phyloP scores from a whole-genome alignment of 108 stramenopile species.

The Cyclotella baltica region DNA sequence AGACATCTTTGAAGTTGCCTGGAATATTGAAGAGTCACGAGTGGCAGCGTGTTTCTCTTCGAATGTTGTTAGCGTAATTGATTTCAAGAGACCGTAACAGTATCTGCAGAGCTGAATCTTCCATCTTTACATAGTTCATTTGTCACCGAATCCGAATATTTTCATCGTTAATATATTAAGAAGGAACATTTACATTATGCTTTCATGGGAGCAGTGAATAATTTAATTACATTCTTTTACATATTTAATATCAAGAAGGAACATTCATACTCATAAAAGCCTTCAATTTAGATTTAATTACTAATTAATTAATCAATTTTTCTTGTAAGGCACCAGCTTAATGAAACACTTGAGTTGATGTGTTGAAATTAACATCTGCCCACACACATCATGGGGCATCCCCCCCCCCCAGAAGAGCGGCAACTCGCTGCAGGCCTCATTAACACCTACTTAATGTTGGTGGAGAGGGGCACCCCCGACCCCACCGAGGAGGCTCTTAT shows the following conservation, averaged over 20 bases:
- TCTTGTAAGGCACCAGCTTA: not conserved
- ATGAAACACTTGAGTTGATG: not conserved
- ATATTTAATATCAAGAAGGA: conserved; percentile 10
- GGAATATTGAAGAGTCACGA: conserved; percentile 92
- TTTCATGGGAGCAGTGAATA: no score
- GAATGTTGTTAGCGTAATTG: conserved; percentile 87
- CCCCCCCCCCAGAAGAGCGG: no score
- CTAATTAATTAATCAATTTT: not conserved
- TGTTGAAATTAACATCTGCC: no score
- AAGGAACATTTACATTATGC: not conserved
- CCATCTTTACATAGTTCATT: conserved; percentile 12
- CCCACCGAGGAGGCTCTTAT: no score
- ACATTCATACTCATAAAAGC: conserved; percentile 1
- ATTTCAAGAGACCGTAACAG: conserved; percentile 67
- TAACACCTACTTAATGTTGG: no score
- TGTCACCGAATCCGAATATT: not conserved
- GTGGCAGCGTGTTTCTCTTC: conserved; percentile 92
- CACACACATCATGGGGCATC: no score
- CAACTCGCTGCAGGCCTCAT: no score
- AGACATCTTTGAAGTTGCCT: conserved; percentile 94
- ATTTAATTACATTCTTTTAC: not conserved
- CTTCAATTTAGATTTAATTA: no score
- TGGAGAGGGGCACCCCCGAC: no score
- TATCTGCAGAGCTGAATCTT: not conserved
- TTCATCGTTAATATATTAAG: conserved; percentile 6